Conservation (phyloP, 148 eudicot species). For the Fagopyrum tataricum region DNA sequence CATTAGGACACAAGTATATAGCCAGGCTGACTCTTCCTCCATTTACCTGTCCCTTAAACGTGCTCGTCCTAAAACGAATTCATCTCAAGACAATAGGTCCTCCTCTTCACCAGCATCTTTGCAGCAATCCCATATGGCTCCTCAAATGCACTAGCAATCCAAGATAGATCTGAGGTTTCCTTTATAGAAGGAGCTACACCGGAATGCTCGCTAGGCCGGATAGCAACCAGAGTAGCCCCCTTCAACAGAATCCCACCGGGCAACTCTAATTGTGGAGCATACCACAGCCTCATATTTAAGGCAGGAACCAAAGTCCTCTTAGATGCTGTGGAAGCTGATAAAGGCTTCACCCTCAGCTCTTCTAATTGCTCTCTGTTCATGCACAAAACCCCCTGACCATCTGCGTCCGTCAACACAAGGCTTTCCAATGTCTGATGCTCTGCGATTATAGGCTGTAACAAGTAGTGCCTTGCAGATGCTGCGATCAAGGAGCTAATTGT, state of each 20-base stretch:
- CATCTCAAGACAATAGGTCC: conserved; percentile 77
- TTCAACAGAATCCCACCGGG: conserved; percentile 52
- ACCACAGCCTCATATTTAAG: conserved; percentile 69
- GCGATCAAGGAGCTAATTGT: conserved; percentile 21
- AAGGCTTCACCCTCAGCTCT: conserved; percentile 67
- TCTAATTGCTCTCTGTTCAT: conserved; percentile 65
- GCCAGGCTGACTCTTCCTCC: neutral
- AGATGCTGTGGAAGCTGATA: conserved; percentile 56
- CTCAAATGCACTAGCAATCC: conserved; percentile 55
- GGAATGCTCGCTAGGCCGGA: conserved; percentile 55
- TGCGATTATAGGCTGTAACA: conserved; percentile 61
- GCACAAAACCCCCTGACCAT: conserved; percentile 73
- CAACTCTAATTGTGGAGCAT: conserved; percentile 52
- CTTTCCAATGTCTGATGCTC: conserved; percentile 70
- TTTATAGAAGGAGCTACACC: conserved; percentile 22
- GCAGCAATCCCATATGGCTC: conserved; percentile 59
- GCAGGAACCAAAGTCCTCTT: conserved; percentile 66
- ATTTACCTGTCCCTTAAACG: neutral
- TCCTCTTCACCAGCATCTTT: conserved; percentile 53
- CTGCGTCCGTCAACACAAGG: conserved; percentile 58
- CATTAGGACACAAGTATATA: neutral
- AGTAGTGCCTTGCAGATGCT: conserved; percentile 49
- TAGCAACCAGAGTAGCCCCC: conserved; percentile 67
- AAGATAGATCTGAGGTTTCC: conserved; percentile 37
- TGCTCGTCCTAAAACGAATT: conserved; percentile 44